Evolutionary conservation across 768 basidiomycete species (phyloP).

Genomic region (Lentinula guzmanii): DNA sequence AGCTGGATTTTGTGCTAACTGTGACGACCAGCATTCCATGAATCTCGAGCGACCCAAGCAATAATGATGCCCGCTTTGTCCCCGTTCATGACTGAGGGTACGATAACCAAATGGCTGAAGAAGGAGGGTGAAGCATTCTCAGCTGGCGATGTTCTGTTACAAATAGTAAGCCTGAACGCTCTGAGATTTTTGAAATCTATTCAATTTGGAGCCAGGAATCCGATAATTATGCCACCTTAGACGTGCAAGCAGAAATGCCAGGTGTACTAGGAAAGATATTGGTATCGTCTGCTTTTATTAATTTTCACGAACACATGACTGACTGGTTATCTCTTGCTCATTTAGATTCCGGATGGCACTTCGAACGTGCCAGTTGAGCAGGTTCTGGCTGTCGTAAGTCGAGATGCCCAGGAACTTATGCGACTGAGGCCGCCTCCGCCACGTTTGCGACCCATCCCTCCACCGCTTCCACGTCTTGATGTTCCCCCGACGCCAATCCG

Average conservation of each 20-base stretch:
- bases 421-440: neutral
- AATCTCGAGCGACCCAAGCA: constrained; percentile 14
- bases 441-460: neutral
- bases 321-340: neutral
- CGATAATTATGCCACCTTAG: constrained; percentile 79
- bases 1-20: neutral
- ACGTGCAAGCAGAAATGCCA: constrained; percentile 87
- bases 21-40: constrained; percentile 2
- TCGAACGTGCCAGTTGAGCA: constrained; percentile 52
- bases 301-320: neutral
- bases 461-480: neutral
- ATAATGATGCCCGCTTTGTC: constrained; percentile 83
- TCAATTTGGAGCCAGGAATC: neutral
- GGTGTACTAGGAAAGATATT: constrained; percentile 84
- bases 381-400: constrained; percentile 65
- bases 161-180: constrained; percentile 49
- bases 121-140: constrained; percentile 67
- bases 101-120: constrained; percentile 75
- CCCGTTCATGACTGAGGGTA: constrained; percentile 85
- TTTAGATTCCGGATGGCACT: constrained; percentile 13
- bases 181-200: neutral
- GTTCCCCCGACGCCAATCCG: constrained; percentile 1
- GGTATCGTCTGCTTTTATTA: constrained; percentile 32
- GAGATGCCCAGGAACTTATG: constrained; percentile 30
- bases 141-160: constrained; percentile 69